Evolutionary conservation across 352 stramenopile species (phyloP).

Genomic region (Peronospora destructor): DNA sequence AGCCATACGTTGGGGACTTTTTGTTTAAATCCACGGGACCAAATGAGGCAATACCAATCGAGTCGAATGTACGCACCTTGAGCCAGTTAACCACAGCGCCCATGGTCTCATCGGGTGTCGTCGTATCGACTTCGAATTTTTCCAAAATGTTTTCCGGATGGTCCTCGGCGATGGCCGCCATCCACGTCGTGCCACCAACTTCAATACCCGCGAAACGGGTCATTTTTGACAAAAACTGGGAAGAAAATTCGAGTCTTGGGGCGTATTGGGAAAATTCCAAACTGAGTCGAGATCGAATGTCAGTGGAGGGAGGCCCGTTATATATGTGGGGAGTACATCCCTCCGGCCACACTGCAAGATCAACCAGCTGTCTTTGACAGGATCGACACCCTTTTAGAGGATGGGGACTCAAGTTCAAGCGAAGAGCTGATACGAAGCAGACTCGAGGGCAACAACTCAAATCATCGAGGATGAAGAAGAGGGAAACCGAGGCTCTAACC

Average conservation of each 20-base stretch:
- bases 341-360: constrained; percentile 15
- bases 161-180: constrained; percentile 87
- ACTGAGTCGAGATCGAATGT: background rate
- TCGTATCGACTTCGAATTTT: constrained; percentile 77
- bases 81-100: constrained; percentile 75
- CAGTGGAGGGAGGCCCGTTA: background rate
- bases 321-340: constrained; percentile 3
- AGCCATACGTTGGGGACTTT: constrained; percentile 85
- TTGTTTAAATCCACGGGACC: constrained; percentile 87
- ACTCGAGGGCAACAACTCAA: too few relatives aligned
- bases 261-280: constrained; percentile 14
- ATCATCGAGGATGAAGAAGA: too few relatives aligned
- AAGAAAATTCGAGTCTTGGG: constrained; percentile 1
- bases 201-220: constrained; percentile 68
- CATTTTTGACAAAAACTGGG: constrained; percentile 11
- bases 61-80: constrained; percentile 67
- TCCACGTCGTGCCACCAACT: constrained; percentile 93
- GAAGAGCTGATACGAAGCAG: too few relatives aligned
- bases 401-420: too few relatives aligned
- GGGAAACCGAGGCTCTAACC: too few relatives aligned
- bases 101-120: constrained; percentile 82
- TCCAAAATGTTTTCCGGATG: constrained; percentile 86
- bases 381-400: too few relatives aligned
- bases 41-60: constrained; percentile 92
- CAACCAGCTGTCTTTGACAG: constrained; percentile 18